Evolutionary conservation across 2,329 filamentous ascomycete species (phyloP).

Genomic region (Zymoseptoria pseudotritici): DNA sequence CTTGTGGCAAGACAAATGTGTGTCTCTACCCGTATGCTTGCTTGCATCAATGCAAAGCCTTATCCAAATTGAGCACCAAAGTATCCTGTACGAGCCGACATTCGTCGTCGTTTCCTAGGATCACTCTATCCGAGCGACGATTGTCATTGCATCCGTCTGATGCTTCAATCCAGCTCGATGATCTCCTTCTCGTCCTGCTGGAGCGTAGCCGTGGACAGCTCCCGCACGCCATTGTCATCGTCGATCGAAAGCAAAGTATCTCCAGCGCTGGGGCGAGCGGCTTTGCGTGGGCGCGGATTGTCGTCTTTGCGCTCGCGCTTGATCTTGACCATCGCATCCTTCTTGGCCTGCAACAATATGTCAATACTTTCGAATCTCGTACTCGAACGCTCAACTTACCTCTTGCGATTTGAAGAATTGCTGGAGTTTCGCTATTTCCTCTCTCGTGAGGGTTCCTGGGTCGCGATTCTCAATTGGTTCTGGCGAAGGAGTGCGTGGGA

Average conservation of each 20-base stretch:
- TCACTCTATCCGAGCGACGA: not conserved
- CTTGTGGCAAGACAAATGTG: not conserved
- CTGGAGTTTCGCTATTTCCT: constrained; percentile 13
- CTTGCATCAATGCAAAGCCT: not conserved
- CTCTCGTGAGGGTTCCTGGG: constrained; percentile 2
- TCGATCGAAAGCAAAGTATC: too few species aligned
- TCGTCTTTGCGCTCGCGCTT: constrained; percentile 15
- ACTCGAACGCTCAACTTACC: too few species aligned
- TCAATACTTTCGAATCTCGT: too few species aligned
- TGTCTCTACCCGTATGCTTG: not conserved
- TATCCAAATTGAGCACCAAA: too few species aligned
- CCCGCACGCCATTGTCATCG: too few species aligned
- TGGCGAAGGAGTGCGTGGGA: constrained; percentile 12
- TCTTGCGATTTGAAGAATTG: not conserved
- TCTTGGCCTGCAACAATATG: not conserved
- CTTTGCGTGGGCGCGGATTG: constrained; percentile 8
- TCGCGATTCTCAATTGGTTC: constrained; percentile 10
- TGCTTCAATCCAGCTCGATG: constrained; percentile 12
- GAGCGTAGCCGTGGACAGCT: constrained; percentile 2
- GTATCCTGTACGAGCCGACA: too few species aligned
- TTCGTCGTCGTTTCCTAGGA: too few species aligned
- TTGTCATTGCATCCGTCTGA: too few species aligned
- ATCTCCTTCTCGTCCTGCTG: constrained; percentile 4
- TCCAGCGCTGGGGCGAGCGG: too few species aligned
- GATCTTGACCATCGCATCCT: constrained; percentile 4